phyloP scores from a whole-genome alignment of 2,329 filamentous ascomycete species.

The Pseudocercospora crystallina region DNA sequence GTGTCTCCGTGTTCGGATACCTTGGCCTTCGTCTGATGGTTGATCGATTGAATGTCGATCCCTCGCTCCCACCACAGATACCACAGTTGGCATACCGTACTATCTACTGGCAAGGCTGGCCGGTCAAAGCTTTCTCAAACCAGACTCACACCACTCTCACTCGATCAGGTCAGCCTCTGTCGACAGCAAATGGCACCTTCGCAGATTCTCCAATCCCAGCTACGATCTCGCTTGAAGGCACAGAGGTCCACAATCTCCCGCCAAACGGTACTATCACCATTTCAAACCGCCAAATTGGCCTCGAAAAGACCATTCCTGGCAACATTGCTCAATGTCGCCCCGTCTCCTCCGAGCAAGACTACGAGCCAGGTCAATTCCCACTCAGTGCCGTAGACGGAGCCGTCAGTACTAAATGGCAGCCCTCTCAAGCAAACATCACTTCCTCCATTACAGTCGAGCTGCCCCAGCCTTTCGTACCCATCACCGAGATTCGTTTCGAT shows the following conservation, averaged over 20 bases:
- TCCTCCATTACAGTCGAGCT: slow-evolving; percentile 60
- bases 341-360: slow-evolving; percentile 43
- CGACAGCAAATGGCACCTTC: slow-evolving; percentile 57
- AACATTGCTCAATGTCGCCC: slow-evolving; percentile 67
- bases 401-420: slow-evolving; percentile 67
- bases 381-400: slow-evolving; percentile 66
- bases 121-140: slow-evolving; percentile 62
- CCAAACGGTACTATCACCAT: slow-evolving; percentile 53
- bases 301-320: slow-evolving; percentile 53
- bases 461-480: slow-evolving; percentile 37
- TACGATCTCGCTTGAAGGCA: slow-evolving; percentile 44
- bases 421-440: slow-evolving; percentile 49
- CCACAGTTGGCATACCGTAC: slow-evolving; percentile 60
- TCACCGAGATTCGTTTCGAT: slow-evolving; percentile 57
- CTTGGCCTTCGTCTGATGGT: slow-evolving; percentile 62
- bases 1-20: slow-evolving; percentile 67
- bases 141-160: slow-evolving; percentile 63
- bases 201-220: slow-evolving; percentile 58
- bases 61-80: slow-evolving; percentile 65
- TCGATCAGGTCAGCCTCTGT: slow-evolving; percentile 50
- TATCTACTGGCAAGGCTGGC: slow-evolving; percentile 67
- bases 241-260: slow-evolving; percentile 38
- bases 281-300: slow-evolving; percentile 58
- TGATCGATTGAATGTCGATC: slow-evolving; percentile 62
- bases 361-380: slow-evolving; percentile 67